Percentiles rank a stretch among this genome's conserved stretches.
Conservation (phyloP, 202 grass and related monocot species). For the Bolboschoenoplectus hybrid region DNA sequence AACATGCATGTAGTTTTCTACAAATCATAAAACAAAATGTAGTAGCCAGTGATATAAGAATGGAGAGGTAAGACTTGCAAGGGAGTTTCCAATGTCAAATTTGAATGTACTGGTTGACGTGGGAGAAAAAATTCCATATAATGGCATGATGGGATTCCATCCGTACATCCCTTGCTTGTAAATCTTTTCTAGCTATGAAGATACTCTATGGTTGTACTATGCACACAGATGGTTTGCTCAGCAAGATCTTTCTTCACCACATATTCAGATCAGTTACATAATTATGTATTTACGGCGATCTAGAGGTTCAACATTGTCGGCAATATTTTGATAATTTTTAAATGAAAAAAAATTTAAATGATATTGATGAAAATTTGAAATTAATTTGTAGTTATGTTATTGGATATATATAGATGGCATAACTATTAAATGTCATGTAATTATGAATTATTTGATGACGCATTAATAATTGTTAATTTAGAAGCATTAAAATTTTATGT, state of each 20-base stretch:
- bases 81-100: slow-evolving; percentile 11
- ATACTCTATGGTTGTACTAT: slow-evolving; percentile 6
- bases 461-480: too few relatives aligned
- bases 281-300: background rate
- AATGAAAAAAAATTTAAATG: too few relatives aligned
- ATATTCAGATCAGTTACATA: background rate
- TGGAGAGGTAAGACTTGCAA: background rate
- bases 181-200: slow-evolving; percentile 26
- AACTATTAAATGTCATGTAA: too few relatives aligned
- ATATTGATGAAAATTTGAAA: too few relatives aligned
- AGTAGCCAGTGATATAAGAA: background rate
- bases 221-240: background rate
- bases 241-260: slow-evolving; percentile 4
- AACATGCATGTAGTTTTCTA: too few relatives aligned
- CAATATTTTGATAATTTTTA: background rate
- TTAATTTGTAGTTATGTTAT: too few relatives aligned
- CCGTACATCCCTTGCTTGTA: slow-evolving; percentile 14
- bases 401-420: too few relatives aligned
- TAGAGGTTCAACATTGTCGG: background rate
- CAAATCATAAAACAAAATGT: background rate
- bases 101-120: slow-evolving; percentile 26
- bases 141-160: background rate
- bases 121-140: slow-evolving; percentile 18
- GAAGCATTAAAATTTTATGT: too few relatives aligned
- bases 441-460: too few relatives aligned